phyloP scores from a whole-genome alignment of 768 basidiomycete species.

The Nevesoporus exiguus region DNA sequence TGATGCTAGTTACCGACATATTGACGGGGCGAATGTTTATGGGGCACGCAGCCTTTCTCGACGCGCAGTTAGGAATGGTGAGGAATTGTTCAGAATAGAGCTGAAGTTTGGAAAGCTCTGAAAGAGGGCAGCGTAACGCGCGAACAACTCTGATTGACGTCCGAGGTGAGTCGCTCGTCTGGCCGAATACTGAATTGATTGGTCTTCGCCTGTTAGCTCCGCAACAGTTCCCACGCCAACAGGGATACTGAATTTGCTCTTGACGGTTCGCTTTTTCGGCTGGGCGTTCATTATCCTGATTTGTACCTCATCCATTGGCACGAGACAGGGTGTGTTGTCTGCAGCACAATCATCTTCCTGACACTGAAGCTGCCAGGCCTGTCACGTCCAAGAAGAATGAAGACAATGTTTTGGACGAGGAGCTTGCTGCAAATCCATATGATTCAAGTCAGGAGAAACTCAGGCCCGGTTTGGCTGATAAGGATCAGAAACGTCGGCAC shows the following conservation, averaged over 20 bases:
- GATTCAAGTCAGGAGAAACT: conserved; percentile 80
- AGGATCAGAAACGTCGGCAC: conserved; percentile 73
- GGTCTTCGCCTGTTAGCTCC: conserved; percentile 43
- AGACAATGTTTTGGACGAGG: conserved; percentile 44
- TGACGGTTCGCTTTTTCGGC: conserved; percentile 58
- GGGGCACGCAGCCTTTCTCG: conserved; percentile 36
- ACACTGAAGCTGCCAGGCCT: conserved; percentile 42
- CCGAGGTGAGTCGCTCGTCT: conserved; percentile 44
- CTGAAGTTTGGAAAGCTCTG: conserved; percentile 62
- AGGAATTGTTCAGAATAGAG: conserved; percentile 52
- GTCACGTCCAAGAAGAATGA: conserved; percentile 60
- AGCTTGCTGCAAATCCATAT: conserved; percentile 64
- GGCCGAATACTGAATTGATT: neutral
- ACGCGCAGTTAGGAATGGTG: neutral
- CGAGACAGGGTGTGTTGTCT: neutral
- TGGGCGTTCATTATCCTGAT: conserved; percentile 71
- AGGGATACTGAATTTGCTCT: conserved; percentile 65
- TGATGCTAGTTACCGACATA: conserved; percentile 62
- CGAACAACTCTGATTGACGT: conserved; percentile 63
- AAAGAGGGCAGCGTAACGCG: conserved; percentile 57
- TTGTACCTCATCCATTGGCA: conserved; percentile 82
- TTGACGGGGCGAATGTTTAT: conserved; percentile 74
- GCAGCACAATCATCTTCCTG: neutral
- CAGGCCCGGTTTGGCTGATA: conserved; percentile 71
- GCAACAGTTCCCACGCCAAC: conserved; percentile 73